Percentiles rank a stretch among this genome's conserved stretches.
Evolutionary conservation across 2,329 filamentous ascomycete genomes (phyloP).

Genomic region (Pseudocercospora crystallina): DNA sequence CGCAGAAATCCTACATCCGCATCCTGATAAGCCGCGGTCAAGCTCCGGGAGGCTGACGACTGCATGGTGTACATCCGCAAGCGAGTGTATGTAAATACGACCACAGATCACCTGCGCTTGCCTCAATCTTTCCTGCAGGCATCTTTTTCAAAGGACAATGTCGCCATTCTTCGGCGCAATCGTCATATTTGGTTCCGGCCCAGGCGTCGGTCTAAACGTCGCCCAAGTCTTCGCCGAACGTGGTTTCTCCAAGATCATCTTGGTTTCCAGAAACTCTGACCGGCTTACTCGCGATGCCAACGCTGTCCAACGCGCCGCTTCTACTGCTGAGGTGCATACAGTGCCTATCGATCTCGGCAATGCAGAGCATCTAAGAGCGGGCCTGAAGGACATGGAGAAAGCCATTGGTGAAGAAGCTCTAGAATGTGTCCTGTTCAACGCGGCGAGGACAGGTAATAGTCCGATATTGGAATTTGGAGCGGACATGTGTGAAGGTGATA

Average conservation of each 20-base stretch:
- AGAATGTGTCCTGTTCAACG: slow-evolving; percentile 52
- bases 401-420: slow-evolving; percentile 35
- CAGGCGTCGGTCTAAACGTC: slow-evolving; percentile 29
- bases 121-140: too few relatives aligned
- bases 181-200: slow-evolving; percentile 31
- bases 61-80: too few relatives aligned
- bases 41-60: too few relatives aligned
- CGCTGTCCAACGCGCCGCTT: slow-evolving; percentile 14
- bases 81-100: too few relatives aligned
- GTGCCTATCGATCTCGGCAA: slow-evolving; percentile 47
- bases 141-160: not conserved
- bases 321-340: slow-evolving; percentile 35
- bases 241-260: slow-evolving; percentile 26
- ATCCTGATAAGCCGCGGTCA: too few relatives aligned
- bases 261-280: slow-evolving; percentile 23
- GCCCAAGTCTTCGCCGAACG: slow-evolving; percentile 28
- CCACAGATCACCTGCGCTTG: too few relatives aligned
- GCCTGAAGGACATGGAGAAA: slow-evolving; percentile 42
- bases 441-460: slow-evolving; percentile 45
- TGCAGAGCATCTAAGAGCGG: slow-evolving; percentile 35
- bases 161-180: slow-evolving; percentile 14
- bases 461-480: slow-evolving; percentile 41
- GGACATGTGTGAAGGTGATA: slow-evolving; percentile 48
- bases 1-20: too few relatives aligned
- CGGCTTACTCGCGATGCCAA: slow-evolving; percentile 23